Evolutionary conservation across 1,284 basidiomycete species (phyloP).

Genomic region (Sanguinoderma infundibulare): DNA sequence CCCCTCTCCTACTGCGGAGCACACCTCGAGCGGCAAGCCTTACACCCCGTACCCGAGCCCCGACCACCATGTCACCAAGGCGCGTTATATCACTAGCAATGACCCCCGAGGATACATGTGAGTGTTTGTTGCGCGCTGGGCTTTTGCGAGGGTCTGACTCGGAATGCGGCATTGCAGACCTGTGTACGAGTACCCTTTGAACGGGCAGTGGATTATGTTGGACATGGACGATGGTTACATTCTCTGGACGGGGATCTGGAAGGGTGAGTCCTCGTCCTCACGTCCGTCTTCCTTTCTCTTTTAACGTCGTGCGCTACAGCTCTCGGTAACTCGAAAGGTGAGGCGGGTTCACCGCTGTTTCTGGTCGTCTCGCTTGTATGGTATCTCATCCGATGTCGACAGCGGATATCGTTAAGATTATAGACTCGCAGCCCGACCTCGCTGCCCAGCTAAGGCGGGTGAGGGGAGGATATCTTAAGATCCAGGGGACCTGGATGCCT

Average conservation of each 20-base stretch:
- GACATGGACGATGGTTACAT: constrained; percentile 89
- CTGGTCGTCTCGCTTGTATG: constrained; percentile 3
- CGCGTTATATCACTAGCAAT: constrained; percentile 85
- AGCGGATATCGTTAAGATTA: constrained; percentile 90
- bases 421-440: constrained; percentile 86
- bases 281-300: background rate
- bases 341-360: constrained; percentile 17
- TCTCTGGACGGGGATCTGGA: constrained; percentile 89
- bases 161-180: constrained; percentile 54
- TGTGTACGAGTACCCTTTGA: constrained; percentile 86
- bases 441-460: constrained; percentile 80
- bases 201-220: constrained; percentile 92
- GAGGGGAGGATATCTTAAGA: constrained; percentile 85
- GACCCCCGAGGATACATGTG: constrained; percentile 88
- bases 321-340: constrained; percentile 85
- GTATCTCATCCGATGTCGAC: constrained; percentile 4
- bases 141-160: constrained; percentile 16
- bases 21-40: constrained; percentile 47
- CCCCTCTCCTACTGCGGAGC: constrained; percentile 47
- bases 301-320: constrained; percentile 47
- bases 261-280: constrained; percentile 54
- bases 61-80: constrained; percentile 81
- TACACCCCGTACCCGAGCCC: constrained; percentile 79
- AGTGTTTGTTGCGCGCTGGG: constrained; percentile 9
- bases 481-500: constrained; percentile 90